Conservation (phyloP, 768 basidiomycete species). For the Kondoa subrosea region DNA sequence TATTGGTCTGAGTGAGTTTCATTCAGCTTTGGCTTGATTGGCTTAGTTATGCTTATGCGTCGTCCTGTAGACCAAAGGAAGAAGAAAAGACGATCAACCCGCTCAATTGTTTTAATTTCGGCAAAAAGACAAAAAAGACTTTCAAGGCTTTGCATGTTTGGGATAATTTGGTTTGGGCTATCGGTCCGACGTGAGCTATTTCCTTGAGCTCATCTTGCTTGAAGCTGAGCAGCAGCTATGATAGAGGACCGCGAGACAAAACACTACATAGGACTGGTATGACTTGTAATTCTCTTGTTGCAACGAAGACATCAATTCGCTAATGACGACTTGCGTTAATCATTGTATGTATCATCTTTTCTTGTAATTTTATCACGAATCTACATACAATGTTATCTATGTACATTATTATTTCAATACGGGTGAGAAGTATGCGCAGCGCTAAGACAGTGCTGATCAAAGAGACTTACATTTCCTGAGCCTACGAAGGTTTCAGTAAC, state of each 20-base stretch:
- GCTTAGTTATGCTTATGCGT: not conserved
- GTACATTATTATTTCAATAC: not conserved
- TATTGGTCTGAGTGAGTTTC: not conserved
- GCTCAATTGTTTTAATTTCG: not conserved
- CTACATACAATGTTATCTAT: not conserved
- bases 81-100: not conserved
- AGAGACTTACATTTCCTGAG: too few species aligned
- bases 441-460: too few species aligned
- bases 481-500: too few species aligned
- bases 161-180: not conserved
- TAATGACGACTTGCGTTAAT: not conserved
- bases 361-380: not conserved
- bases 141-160: not conserved
- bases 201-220: not conserved
- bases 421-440: too few species aligned
- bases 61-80: not conserved
- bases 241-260: not conserved
- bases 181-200: not conserved
- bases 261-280: not conserved
- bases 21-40: not conserved
- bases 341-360: not conserved
- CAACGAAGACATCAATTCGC: not conserved
- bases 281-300: not conserved
- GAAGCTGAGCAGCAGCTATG: not conserved
- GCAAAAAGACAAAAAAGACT: not conserved